Evolutionary conservation across 495 filamentous ascomycete genomes (phyloP).

Genomic region (Pseudoneurospora amorphoporcata): DNA sequence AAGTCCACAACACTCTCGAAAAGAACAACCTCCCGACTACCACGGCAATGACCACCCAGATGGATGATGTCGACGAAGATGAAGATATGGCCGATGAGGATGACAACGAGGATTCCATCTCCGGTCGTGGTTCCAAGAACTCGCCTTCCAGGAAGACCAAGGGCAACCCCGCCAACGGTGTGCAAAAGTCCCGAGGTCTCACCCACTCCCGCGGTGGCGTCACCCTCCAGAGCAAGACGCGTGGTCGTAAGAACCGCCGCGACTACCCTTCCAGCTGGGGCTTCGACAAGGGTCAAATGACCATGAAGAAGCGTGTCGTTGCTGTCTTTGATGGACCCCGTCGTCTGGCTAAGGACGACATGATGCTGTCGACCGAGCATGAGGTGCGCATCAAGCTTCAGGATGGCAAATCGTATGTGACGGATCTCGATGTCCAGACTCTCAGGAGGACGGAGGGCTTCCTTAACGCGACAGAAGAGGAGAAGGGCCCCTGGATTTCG

Average conservation of each 20-base stretch:
- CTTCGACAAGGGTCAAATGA: constrained; percentile 80
- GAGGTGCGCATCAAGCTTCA: constrained; percentile 79
- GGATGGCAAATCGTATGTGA: constrained; percentile 67
- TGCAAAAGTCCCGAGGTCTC: constrained; percentile 45
- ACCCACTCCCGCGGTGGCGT: constrained; percentile 54
- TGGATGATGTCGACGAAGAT: constrained; percentile 55
- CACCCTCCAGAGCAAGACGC: constrained; percentile 49
- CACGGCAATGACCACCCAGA: constrained; percentile 43
- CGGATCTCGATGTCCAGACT: constrained; percentile 88
- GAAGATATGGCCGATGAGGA: constrained; percentile 50
- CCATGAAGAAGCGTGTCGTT: constrained; percentile 92
- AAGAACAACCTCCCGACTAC: constrained; percentile 61
- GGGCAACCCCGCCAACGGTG: constrained; percentile 37
- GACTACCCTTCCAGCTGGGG: constrained; percentile 92
- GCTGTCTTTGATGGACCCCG: constrained; percentile 85
- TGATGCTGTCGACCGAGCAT: constrained; percentile 94
- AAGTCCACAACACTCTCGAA: constrained; percentile 74
- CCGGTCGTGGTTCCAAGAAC: constrained; percentile 16
- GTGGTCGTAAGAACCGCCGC: constrained; percentile 70
- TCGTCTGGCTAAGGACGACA: constrained; percentile 93
- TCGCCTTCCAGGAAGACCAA: constrained; percentile 26
- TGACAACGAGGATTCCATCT: constrained; percentile 30
- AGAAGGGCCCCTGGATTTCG: constrained; percentile 70
- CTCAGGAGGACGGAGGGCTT: constrained; percentile 78
- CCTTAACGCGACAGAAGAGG: constrained; percentile 61